Evolutionary conservation across 2,329 filamentous ascomycete genomes (phyloP), one percentile per base, ranked within the genome.

Genomic region (Talaromyces albobiverticillius): DNA sequence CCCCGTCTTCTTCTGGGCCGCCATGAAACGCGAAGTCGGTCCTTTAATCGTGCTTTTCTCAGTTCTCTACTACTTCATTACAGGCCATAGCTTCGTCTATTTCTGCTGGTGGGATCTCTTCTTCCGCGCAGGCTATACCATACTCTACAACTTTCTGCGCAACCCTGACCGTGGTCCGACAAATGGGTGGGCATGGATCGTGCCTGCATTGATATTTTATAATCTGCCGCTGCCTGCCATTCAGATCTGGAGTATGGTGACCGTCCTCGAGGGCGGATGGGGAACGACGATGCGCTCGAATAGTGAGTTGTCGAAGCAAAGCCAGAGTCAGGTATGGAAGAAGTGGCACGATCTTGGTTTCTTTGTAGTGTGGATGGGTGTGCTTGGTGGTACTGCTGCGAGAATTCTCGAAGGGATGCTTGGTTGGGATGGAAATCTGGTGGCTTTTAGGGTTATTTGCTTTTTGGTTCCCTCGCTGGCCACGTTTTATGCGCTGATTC

Each of bases 171-270:
- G 61, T 10, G 59, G 59, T 3, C 56, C 58, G 1, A 55, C 51
- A 2, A 52, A 59, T 22, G 42, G 42, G 1, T 53, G 60, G 55
- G 49, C 64, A 4, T 61, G 64, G 59, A 62, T 67, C 22, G 47
- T 64, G 5, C 64, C 63, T 0, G 64, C 61, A 3, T 50, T 67
- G n/a, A 25, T 64, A 10, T 71, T 71, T 50, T 72, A 70, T 51
- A 66, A 71, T 41, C 51, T 72, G 0, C 69, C 69, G 5, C 52
- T 70, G 7, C 68, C 70, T 0, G 67, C 65, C 9, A 66, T 71
- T n/a, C 65, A 69, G 55, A 57, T 66, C 11, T 72, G 70, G 70
- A 66, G 64, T 25, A 53, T 71, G 23, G 14, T 70, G 5, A 72
- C 70, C 1, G 57, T 68, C 4, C 59, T 69, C 11, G 62, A 70